These are phyloP conservation scores for Plasmodium relictum DNA, from an alignment of 169 alveolate genomes.

Conservation along the genomic window DNA sequence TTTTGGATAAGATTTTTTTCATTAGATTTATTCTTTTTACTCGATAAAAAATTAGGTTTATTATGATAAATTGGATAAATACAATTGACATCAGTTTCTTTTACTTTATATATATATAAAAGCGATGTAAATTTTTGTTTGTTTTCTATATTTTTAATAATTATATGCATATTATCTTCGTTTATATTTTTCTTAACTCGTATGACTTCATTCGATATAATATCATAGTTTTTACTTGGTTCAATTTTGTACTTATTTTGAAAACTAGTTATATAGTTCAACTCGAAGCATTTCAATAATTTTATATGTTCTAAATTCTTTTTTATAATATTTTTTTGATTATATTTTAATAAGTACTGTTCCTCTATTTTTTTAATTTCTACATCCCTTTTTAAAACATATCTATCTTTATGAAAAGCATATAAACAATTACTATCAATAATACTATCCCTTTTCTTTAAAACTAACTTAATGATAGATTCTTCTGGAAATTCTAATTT, in stretches of 20 bases:
- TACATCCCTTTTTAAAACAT: not conserved
- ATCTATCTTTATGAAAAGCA: not conserved
- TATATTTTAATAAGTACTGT: not conserved
- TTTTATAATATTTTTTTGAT: slow-evolving; percentile 1
- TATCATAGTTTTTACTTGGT: slow-evolving; percentile 46
- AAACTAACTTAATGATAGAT: slow-evolving; percentile 16
- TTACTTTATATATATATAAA: slow-evolving; percentile 9
- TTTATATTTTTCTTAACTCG: slow-evolving; percentile 4
- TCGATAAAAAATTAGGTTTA: not conserved
- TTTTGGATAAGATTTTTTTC: not conserved
- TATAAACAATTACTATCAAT: not conserved
- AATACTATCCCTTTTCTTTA: not conserved
- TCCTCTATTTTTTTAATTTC: not conserved
- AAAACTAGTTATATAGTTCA: slow-evolving; percentile 15
- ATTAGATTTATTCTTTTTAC: not conserved
- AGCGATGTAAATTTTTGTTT: slow-evolving; percentile 31
- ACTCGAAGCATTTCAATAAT: slow-evolving; percentile 10
- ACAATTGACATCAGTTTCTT: slow-evolving; percentile 16
- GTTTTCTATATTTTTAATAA: slow-evolving; percentile 16
- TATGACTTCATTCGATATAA: slow-evolving; percentile 23
- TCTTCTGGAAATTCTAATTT: slow-evolving; percentile 32
- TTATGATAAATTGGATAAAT: not conserved
- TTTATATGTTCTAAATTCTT: not conserved
- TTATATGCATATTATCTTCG: not conserved
- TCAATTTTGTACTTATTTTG: slow-evolving; percentile 20